These are phyloP conservation scores for Penicillium sp. DNA, from an alignment of 2,329 filamentous ascomycete genomes.

Conservation along the genomic window DNA sequence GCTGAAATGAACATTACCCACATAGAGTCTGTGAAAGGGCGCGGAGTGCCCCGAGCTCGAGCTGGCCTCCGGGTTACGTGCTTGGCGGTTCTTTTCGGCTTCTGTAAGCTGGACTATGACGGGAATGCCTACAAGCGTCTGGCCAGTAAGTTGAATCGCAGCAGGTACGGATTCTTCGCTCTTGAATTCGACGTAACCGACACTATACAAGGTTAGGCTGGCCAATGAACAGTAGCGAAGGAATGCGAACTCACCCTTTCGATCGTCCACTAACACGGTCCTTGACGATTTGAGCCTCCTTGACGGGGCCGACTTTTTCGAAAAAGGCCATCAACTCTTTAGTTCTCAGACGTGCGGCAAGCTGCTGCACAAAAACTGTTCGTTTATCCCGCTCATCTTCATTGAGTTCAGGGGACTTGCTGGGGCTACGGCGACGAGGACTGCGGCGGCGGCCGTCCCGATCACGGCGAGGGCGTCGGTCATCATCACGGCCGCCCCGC, in stretches of 20 bases:
- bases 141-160: conserved; percentile 96
- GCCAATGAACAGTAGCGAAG: conserved; percentile 1
- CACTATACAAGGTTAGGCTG: conserved; percentile 52
- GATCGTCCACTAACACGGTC: conserved; percentile 93
- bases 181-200: conserved; percentile 99
- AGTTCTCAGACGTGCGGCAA: conserved; percentile 86
- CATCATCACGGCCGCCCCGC: conserved; percentile 46
- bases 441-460: conserved; percentile 43
- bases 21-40: conserved; percentile 95
- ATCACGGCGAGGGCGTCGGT: conserved; percentile 51
- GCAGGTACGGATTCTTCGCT: conserved; percentile 87
- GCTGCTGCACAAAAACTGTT: conserved; percentile 97
- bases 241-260: conserved; percentile 68
- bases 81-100: conserved; percentile 98
- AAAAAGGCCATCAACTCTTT: conserved; percentile 94
- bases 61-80: conserved; percentile 68
- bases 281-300: conserved; percentile 97
- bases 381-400: conserved; percentile 95
- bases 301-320: conserved; percentile 87
- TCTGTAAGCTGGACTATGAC: conserved; percentile 98
- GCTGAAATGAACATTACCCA: conserved; percentile 99
- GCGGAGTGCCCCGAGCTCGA: conserved; percentile 71
- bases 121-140: conserved; percentile 96
- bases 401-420: conserved; percentile 63
- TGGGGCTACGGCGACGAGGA: conserved; percentile 38